Evolutionary conservation across 2,329 filamentous ascomycete genomes (phyloP).

Genomic region (Bipolaris gigantea): DNA sequence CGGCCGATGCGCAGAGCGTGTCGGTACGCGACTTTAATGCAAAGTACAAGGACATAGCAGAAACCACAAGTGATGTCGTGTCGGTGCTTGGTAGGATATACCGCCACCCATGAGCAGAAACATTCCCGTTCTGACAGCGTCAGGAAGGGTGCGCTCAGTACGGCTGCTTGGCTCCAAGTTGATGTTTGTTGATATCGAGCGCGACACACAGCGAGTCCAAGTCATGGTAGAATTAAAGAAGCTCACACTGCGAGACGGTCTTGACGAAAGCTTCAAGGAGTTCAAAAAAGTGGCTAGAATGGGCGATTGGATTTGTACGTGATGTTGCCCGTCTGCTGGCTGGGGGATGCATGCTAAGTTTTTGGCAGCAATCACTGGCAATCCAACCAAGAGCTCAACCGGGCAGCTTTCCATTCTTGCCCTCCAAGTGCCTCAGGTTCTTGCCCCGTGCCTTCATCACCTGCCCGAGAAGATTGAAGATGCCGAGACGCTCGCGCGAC

Average conservation of each 20-base stretch:
- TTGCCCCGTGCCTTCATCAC: slow-evolving; percentile 78
- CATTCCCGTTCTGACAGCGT: slow-evolving; percentile 32
- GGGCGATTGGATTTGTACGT: slow-evolving; percentile 82
- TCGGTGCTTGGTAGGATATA: slow-evolving; percentile 40
- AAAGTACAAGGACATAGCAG: slow-evolving; percentile 33
- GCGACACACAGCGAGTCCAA: slow-evolving; percentile 74
- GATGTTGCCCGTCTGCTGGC: slow-evolving; percentile 2
- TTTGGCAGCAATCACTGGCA: slow-evolving; percentile 65
- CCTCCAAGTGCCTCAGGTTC: slow-evolving; percentile 66
- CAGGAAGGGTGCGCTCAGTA: slow-evolving; percentile 74
- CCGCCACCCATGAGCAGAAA: not conserved
- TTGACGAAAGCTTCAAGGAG: slow-evolving; percentile 56
- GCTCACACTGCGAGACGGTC: slow-evolving; percentile 43
- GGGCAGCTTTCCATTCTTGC: slow-evolving; percentile 77
- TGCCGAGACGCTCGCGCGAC: slow-evolving; percentile 70
- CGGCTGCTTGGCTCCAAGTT: slow-evolving; percentile 75
- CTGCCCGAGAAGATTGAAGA: slow-evolving; percentile 72
- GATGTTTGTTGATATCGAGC: slow-evolving; percentile 78
- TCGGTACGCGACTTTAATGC: slow-evolving; percentile 35
- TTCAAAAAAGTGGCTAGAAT: slow-evolving; percentile 69
- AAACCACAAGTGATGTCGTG: slow-evolving; percentile 33
- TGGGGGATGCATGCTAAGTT: slow-evolving; percentile 14
- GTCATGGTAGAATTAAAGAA: slow-evolving; percentile 70
- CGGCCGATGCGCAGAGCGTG: slow-evolving; percentile 20
- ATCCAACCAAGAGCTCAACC: slow-evolving; percentile 67